Conservation (phyloP, 129 eudicot species). For the Solidago caesia region DNA sequence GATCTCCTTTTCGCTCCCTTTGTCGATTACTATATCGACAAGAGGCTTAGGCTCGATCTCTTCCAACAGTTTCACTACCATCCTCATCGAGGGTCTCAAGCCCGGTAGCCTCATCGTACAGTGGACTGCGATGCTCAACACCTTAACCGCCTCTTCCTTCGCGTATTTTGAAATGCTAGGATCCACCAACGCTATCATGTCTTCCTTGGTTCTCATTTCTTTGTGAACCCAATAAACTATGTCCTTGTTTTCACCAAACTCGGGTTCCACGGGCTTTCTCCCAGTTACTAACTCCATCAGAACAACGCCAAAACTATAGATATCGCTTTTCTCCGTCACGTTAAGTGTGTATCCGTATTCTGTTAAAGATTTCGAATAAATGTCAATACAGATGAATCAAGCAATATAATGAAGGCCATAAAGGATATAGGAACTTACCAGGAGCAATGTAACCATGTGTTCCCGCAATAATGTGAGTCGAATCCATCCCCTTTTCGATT, state of each 20-base stretch:
- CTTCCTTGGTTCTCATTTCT: constrained; percentile 34
- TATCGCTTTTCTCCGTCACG: constrained; percentile 59
- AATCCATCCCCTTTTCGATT: constrained; percentile 30
- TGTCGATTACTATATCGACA: constrained; percentile 27
- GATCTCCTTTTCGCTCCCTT: constrained; percentile 16
- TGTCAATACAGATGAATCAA: too few species aligned
- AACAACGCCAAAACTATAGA: constrained; percentile 79
- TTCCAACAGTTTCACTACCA: constrained; percentile 78
- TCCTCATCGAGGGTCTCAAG: constrained; percentile 66
- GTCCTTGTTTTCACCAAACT: constrained; percentile 59
- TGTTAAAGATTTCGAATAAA: background rate
- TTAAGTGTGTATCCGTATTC: constrained; percentile 65
- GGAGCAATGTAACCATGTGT: constrained; percentile 78
- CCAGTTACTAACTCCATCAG: constrained; percentile 67
- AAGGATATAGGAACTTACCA: constrained; percentile 34
- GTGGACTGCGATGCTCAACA: constrained; percentile 52
- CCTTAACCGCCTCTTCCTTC: constrained; percentile 45
- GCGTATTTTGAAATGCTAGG: constrained; percentile 35
- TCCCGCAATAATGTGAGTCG: constrained; percentile 55
- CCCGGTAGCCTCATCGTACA: constrained; percentile 60
- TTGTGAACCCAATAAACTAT: constrained; percentile 55
- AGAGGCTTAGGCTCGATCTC: constrained; percentile 37
- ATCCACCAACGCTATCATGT: constrained; percentile 41
- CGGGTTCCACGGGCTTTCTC: constrained; percentile 53
- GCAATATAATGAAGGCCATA: background rate